Conservation (phyloP, 78 protist species). For the Dictyostelium citrinum region DNA sequence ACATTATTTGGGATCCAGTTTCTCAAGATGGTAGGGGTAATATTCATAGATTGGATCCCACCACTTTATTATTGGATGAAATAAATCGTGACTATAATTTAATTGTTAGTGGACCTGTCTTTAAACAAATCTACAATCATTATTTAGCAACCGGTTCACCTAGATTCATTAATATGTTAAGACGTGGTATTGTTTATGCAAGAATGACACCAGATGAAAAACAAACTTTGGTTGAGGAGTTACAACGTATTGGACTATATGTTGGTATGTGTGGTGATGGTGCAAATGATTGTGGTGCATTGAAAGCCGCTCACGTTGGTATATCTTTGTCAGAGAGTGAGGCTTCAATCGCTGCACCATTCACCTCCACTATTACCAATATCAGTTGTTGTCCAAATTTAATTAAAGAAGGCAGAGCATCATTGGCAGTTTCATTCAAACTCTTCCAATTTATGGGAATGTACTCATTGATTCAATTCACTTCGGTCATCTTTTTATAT, state of each 20-base stretch:
- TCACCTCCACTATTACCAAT: conserved; percentile 89
- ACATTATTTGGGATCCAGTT: conserved; percentile 15
- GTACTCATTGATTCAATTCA: conserved; percentile 94
- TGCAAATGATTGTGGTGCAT: conserved; percentile 99
- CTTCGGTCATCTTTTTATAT: conserved; percentile 81
- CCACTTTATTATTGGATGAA: conserved; percentile 15
- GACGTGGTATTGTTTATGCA: conserved; percentile 82
- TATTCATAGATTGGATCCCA: conserved; percentile 28
- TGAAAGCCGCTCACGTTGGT: conserved; percentile 98
- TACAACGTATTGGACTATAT: conserved; percentile 79
- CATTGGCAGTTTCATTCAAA: conserved; percentile 96
- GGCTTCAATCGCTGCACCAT: conserved; percentile 99
- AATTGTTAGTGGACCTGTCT: conserved; percentile 51
- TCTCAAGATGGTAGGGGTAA: neutral
- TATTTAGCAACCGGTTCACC: neutral
- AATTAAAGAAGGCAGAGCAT: conserved; percentile 92
- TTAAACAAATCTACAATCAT: conserved; percentile 31
- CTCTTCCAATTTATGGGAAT: conserved; percentile 97
- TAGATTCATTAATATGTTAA: conserved; percentile 19
- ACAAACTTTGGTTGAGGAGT: conserved; percentile 62
- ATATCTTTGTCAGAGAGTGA: conserved; percentile 89
- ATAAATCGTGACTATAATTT: neutral
- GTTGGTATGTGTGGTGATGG: conserved; percentile 99
- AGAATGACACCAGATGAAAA: conserved; percentile 91
- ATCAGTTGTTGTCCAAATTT: conserved; percentile 56